Base-by-base conservation (phyloP, 345 rosid species). In the Syzygium aqueum region DNA sequence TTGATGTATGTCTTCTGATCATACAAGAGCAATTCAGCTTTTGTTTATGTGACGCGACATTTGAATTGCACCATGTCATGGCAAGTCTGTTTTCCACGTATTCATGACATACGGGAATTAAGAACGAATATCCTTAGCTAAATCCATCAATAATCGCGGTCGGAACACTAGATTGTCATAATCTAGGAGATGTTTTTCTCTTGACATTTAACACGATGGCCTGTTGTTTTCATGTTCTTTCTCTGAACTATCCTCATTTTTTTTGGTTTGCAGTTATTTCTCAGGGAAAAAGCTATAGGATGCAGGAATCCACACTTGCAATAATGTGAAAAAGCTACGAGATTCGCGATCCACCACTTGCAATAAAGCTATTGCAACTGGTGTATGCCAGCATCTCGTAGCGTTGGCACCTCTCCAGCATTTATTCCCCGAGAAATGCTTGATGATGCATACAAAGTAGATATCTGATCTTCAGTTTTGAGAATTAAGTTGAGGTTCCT, bases 251-350 rank as follows among this genome's bases (percentile, higher is more conserved):
- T 82, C 61, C 30, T 43, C 56, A 85, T 93, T n/a, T 50, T 7
- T 84, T 63, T 25, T 7, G 4, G 19, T 53, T 33, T 89, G 85
- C 86, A 97, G 98, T 97, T 91, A 93, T 91, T 84, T 87, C 94
- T 51, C 96, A 94, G 88, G 98, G 98, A 96, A 96, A 82, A 97
- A 95, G 84, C 95, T 97, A 85, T 98, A 97, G 86, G 99, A 97
- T 91, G 99, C 98, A 59, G 98, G 99, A 90, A 97, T 97, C 86
- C 94, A 94, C 87, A 96, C 99, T 87, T 97, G 99, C 92, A 97
- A 97, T 90, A 98, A 0, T 40, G 43, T 4, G 43, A 40, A 40
- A 40, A 40, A 40, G 43, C 43, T 40, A 40, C 43, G 6, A 40
- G 43, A 40, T 40, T 40, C 43, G 6, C 5, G 43, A 40, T 40